phyloP scores from a whole-genome alignment of 2,329 filamentous ascomycete species.

The Colletotrichum acutatum region DNA sequence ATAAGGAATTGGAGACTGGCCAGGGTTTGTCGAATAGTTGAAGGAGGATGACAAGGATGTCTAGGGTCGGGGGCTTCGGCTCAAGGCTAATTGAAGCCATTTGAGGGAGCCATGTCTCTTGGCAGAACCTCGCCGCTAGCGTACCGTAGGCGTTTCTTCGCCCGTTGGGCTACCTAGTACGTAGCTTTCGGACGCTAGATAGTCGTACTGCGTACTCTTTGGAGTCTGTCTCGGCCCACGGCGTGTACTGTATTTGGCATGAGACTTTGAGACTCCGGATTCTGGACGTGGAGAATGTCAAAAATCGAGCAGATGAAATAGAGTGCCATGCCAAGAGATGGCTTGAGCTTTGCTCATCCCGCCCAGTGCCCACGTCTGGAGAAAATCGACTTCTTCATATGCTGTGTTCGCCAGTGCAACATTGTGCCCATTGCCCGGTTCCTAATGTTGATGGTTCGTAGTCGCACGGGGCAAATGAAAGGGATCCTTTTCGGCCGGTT shows the following conservation, averaged over 20 bases:
- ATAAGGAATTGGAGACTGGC: constrained; percentile 29
- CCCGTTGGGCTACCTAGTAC: neutral
- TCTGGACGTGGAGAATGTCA: neutral
- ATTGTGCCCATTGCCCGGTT: neutral
- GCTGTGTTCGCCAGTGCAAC: neutral
- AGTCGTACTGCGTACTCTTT: neutral
- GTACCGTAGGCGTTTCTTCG: neutral
- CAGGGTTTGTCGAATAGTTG: constrained; percentile 6
- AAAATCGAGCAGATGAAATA: neutral
- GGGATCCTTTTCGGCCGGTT: neutral
- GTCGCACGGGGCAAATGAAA: neutral
- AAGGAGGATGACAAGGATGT: neutral
- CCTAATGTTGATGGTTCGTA: neutral
- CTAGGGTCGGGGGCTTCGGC: constrained; percentile 27
- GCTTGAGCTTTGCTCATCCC: constrained; percentile 27
- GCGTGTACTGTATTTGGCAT: neutral
- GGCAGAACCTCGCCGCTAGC: neutral
- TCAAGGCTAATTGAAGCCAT: constrained; percentile 26
- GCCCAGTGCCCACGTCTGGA: neutral
- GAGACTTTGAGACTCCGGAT: neutral
- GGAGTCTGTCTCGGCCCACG: neutral
- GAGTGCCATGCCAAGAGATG: constrained; percentile 8
- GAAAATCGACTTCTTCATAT: neutral
- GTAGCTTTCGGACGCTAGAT: too few relatives aligned
- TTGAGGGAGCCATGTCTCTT: constrained; percentile 18